Conservation (phyloP, 345 rosid species). For the Ailanthus altissimus region DNA sequence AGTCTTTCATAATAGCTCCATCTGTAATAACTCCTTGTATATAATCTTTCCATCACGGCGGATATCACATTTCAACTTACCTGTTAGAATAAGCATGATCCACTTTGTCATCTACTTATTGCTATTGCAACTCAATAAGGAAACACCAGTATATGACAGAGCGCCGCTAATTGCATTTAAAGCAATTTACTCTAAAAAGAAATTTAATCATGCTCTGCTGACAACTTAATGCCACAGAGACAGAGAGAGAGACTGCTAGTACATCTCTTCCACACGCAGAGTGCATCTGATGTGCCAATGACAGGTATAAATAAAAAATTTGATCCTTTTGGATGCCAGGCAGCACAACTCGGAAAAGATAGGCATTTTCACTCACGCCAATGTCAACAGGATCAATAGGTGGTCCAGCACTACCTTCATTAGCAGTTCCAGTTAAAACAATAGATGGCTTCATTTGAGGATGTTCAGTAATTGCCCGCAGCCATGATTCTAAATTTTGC, state of each 20-base stretch:
- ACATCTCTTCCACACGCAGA: neutral
- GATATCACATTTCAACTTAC: conserved; percentile 54
- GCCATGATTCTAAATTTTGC: conserved; percentile 24
- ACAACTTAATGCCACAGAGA: neutral
- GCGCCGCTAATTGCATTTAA: neutral
- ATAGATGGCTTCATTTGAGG: conserved; percentile 35
- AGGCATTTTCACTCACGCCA: conserved; percentile 64
- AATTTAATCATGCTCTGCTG: neutral
- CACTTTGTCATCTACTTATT: neutral
- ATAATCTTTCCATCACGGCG: conserved; percentile 56
- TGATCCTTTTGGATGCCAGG: conserved; percentile 56
- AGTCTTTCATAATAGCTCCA: conserved; percentile 33
- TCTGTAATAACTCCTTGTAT: conserved; percentile 52
- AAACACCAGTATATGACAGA: neutral
- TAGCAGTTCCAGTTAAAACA: conserved; percentile 57
- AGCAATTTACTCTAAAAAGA: neutral
- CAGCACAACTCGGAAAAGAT: conserved; percentile 65
- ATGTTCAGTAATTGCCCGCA: conserved; percentile 18
- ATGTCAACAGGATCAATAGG: conserved; percentile 65
- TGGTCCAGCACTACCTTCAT: conserved; percentile 50
- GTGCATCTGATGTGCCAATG: neutral
- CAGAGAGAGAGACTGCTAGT: neutral
- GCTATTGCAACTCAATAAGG: neutral
- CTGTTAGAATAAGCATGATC: conserved; percentile 35
- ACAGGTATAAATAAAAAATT: neutral